Evolutionary conservation across 2,329 filamentous ascomycete species (phyloP), one percentile per base, ranked within the genome.

Genomic region (Rhinocladiella mackenziei): DNA sequence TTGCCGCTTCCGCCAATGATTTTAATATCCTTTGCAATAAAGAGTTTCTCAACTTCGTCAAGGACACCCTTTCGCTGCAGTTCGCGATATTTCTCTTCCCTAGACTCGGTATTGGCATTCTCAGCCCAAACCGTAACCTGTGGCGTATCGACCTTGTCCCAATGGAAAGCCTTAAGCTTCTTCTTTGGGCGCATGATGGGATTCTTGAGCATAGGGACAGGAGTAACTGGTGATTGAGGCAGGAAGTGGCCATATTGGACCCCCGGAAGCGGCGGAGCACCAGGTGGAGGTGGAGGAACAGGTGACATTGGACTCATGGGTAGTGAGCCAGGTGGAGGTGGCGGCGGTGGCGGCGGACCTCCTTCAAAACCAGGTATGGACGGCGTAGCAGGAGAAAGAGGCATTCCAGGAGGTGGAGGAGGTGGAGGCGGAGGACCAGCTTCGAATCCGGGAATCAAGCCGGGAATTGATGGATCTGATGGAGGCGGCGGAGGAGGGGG

Each of bases 151-250:
- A 98, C 88, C 73, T 97, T 97, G 69, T 98, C 92, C 91, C 92
- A 97, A 71, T 98, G 92, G 56, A 98, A 76, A 47, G 91, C 91
- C 80, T 98, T 98, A 66, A 98, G 87, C 75, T 97, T 98, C 81
- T 95, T 97, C 78, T 96, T 97, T 15, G 92, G 89, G 57, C 91
- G 76, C 39, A 89, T 86, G 49, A 89, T 85, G 25, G 87, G 83
- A 58, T 94, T 69, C 31, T 83, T 80, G 56, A 87, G 73, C 5
- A 79, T 77, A 15, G 80, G 69, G 10, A 75, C 61, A 14, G 71
- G 68, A 49, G 78, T 76, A 45, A 73, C 72, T 22, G 76, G 73
- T 54, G 79, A 73, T 53, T 83, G 78, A 35, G 81, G 76, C 51
- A 95, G 68, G 69, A 85, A 96, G 51, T 87, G 83, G 5, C 86